A percentile compares a stretch with the other conserved stretches of the same genome.
phyloP scores from a whole-genome alignment of 805 yeast species.

The Zygotorulaspora danielsina region DNA sequence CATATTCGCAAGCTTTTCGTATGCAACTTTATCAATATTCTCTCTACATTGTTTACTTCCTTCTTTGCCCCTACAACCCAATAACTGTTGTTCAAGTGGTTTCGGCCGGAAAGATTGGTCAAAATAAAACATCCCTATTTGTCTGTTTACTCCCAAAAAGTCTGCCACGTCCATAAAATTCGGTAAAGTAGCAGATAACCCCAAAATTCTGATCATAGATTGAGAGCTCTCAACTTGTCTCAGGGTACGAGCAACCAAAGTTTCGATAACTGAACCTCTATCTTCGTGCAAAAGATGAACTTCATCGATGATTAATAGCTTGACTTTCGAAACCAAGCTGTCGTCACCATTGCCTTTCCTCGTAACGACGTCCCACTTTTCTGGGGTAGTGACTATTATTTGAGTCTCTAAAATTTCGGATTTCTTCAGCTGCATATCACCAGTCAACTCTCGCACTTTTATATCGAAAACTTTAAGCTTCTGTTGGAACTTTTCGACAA shows the following conservation, averaged over 20 bases:
- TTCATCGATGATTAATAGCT: conserved; percentile 86
- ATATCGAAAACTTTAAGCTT: conserved; percentile 83
- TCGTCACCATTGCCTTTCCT: conserved; percentile 87
- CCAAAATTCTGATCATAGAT: conserved; percentile 88
- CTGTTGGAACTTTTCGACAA: conserved; percentile 80
- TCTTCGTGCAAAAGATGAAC: conserved; percentile 96
- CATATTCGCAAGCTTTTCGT: conserved; percentile 68
- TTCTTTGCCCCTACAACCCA: conserved; percentile 84
- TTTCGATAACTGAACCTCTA: conserved; percentile 95
- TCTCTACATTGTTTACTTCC: conserved; percentile 67
- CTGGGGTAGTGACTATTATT: conserved; percentile 90
- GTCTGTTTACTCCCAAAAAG: conserved; percentile 84
- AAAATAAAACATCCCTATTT: conserved; percentile 89
- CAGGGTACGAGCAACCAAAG: conserved; percentile 88
- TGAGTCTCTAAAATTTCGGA: conserved; percentile 79
- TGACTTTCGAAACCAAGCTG: conserved; percentile 79
- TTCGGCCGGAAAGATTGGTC: conserved; percentile 92
- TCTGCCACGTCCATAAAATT: conserved; percentile 92
- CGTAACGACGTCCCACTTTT: conserved; percentile 97
- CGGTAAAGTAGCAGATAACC: conserved; percentile 90
- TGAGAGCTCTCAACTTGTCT: conserved; percentile 94
- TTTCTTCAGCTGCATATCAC: conserved; percentile 89
- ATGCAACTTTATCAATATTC: conserved; percentile 69
- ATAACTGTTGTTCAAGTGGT: conserved; percentile 80
- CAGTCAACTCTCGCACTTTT: conserved; percentile 82